Percentiles rank a stretch among this genome's conserved stretches.
Conservation (phyloP, 257 asterid genomes). For the Solanum virginianum region DNA sequence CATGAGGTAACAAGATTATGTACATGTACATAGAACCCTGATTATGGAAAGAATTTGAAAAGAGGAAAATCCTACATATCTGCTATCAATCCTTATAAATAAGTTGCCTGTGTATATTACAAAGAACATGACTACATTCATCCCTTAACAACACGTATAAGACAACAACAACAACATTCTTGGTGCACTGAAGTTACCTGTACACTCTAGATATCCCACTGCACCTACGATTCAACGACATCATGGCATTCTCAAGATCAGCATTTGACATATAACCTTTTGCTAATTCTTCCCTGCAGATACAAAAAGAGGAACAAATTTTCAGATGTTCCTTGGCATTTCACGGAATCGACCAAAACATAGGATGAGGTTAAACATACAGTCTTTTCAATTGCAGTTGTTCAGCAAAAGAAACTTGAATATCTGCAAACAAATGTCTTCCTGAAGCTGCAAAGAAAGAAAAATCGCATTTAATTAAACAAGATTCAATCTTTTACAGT, state of each 20-base stretch:
- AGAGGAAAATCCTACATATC: background rate
- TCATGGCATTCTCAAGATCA: slow-evolving; percentile 76
- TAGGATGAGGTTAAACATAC: slow-evolving; percentile 18
- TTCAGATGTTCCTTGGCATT: background rate
- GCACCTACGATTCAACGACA: slow-evolving; percentile 51
- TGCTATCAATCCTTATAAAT: background rate
- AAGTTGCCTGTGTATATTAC: background rate
- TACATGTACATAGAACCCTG: background rate
- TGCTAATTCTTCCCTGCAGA: slow-evolving; percentile 61
- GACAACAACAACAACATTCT: background rate
- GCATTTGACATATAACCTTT: slow-evolving; percentile 79
- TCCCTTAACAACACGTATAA: background rate
- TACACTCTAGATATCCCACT: slow-evolving; percentile 66
- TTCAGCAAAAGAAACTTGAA: slow-evolving; percentile 14
- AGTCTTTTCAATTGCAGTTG: slow-evolving; percentile 51
- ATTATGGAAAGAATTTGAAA: background rate
- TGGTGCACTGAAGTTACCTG: slow-evolving; percentile 39
- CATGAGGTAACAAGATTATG: background rate
- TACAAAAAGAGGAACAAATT: background rate
- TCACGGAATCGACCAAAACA: background rate
- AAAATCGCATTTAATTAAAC: background rate
- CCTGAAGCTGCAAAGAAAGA: slow-evolving; percentile 18
- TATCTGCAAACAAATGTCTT: slow-evolving; percentile 34
- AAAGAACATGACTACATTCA: background rate
- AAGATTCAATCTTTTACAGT: background rate